These are phyloP conservation scores for Candida sanyaensis DNA, from an alignment of 1,139 yeast species.

Conservation along the genomic window DNA sequence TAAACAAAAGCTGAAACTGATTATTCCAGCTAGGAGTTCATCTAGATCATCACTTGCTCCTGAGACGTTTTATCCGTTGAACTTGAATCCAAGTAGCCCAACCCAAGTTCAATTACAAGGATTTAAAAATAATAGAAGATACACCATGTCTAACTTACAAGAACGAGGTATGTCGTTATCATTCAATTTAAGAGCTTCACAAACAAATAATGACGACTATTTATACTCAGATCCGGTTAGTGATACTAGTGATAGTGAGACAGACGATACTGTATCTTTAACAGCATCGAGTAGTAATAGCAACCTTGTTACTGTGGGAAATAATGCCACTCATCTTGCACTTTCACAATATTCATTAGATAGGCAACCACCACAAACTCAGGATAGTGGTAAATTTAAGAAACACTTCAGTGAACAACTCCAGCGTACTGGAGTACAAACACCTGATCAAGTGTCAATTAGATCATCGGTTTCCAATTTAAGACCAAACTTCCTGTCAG, in stretches of 20 bases:
- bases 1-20: conserved; percentile 14
- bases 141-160: conserved; percentile 61
- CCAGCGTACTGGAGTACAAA: conserved; percentile 6
- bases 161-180: conserved; percentile 71
- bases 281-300: neutral
- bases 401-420: conserved; percentile 9
- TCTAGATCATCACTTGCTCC: conserved; percentile 11
- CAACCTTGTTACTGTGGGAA: neutral
- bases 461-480: conserved; percentile 38
- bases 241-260: conserved; percentile 30
- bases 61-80: conserved; percentile 25
- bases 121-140: conserved; percentile 36
- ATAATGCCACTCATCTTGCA: conserved; percentile 1
- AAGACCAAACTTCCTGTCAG: conserved; percentile 76
- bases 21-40: conserved; percentile 5
- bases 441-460: conserved; percentile 28
- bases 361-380: conserved; percentile 3
- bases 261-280: conserved; percentile 17
- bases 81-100: conserved; percentile 22
- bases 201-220: conserved; percentile 25
- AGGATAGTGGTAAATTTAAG: conserved; percentile 1
- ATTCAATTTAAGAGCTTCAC: conserved; percentile 60
- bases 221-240: conserved; percentile 26
- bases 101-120: conserved; percentile 18
- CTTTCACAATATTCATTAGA: neutral